phyloP scores from a whole-genome alignment of 1,284 basidiomycete species.

The Heimioporus retisporus region DNA sequence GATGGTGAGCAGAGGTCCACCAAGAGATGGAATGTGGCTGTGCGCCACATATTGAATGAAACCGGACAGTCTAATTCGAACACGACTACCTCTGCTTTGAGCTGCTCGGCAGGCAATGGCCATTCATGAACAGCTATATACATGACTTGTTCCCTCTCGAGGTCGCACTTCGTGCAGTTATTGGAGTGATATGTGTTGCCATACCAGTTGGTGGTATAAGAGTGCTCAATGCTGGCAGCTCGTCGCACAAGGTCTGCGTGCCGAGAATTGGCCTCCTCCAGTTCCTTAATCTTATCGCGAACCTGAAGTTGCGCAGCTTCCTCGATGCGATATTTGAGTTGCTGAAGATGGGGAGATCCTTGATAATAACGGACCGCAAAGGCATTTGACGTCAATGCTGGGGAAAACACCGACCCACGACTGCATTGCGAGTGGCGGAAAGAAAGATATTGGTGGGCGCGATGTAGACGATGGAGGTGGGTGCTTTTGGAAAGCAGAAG shows the following conservation, averaged over 20 bases:
- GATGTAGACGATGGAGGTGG: conserved; percentile 37
- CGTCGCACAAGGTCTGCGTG: conserved; percentile 27
- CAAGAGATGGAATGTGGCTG: conserved; percentile 50
- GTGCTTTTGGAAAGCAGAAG: conserved; percentile 48
- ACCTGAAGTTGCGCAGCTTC: conserved; percentile 28
- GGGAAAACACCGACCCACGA: conserved; percentile 33
- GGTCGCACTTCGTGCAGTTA: conserved; percentile 46
- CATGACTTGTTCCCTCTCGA: conserved; percentile 26
- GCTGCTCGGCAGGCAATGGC: conserved; percentile 41
- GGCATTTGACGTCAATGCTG: conserved; percentile 18
- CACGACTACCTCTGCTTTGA: conserved; percentile 27
- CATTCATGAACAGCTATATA: conserved; percentile 22
- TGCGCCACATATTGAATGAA: conserved; percentile 55
- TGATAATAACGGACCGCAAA: conserved; percentile 46
- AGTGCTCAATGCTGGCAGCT: conserved; percentile 14
- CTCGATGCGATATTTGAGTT: conserved; percentile 42
- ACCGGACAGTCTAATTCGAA: too few species aligned
- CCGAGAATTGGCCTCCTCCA: conserved; percentile 28
- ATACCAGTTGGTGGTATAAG: neutral
- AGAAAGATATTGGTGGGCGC: conserved; percentile 42
- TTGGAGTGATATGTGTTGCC: conserved; percentile 11
- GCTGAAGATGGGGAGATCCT: conserved; percentile 23
- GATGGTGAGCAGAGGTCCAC: conserved; percentile 25
- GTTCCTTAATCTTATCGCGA: conserved; percentile 35
- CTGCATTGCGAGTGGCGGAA: conserved; percentile 32